Conservation (phyloP, 768 basidiomycete species). For the Mycena haematopus region DNA sequence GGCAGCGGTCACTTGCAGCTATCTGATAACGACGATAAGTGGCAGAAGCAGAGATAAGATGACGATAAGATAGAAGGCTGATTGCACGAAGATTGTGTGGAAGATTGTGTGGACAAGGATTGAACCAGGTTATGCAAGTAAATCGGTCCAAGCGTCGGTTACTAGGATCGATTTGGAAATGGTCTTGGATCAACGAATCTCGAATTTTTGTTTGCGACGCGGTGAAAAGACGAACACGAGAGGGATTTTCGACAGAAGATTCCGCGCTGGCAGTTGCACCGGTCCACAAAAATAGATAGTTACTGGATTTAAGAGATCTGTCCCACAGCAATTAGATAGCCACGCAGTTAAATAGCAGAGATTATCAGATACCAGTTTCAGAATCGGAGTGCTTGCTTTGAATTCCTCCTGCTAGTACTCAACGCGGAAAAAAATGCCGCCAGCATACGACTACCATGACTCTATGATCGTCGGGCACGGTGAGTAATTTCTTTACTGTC, state of each 20-base stretch:
- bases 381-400: too few relatives aligned
- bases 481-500: neutral
- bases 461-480: slow-evolving; percentile 29
- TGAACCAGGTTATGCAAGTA: neutral
- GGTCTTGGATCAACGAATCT: neutral
- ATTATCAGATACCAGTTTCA: slow-evolving; percentile 6
- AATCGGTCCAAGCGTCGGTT: neutral
- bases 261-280: neutral
- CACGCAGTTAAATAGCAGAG: neutral
- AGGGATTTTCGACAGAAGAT: neutral
- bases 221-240: neutral
- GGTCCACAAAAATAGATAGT: neutral
- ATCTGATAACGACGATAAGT: neutral
- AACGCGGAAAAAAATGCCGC: slow-evolving; percentile 1
- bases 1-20: neutral
- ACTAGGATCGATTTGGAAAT: neutral
- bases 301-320: slow-evolving; percentile 12
- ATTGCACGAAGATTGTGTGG: neutral
- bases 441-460: slow-evolving; percentile 25
- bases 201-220: neutral
- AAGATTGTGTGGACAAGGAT: neutral
- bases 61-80: neutral
- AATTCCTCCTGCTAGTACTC: neutral
- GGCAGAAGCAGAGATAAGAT: neutral
- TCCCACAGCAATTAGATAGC: slow-evolving; percentile 15